Evolutionary conservation across 495 filamentous ascomycete genomes (phyloP).

Genomic region (Aspergillus asperescens): DNA sequence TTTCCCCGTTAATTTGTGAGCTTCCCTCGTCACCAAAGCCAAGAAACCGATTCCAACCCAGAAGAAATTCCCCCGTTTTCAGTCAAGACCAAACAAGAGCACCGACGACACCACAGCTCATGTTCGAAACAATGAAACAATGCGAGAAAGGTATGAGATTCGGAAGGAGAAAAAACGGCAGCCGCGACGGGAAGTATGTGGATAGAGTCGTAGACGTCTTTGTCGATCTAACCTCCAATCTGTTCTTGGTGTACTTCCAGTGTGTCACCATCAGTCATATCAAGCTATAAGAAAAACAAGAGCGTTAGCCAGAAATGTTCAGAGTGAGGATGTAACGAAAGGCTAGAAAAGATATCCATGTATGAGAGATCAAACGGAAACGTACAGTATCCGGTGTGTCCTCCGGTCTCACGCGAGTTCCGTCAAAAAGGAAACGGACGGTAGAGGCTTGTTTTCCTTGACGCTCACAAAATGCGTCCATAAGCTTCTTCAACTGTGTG

Average conservation of each 20-base stretch:
- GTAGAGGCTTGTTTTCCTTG: constrained; percentile 81
- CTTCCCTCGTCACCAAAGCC: no score
- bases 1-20: no score
- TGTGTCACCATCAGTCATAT: constrained; percentile 95
- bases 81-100: no score
- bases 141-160: no score
- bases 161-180: background rate
- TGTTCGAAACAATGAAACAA: no score
- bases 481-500: constrained; percentile 92
- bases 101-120: no score
- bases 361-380: constrained; percentile 16
- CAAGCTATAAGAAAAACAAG: constrained; percentile 56
- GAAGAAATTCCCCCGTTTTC: no score
- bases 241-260: constrained; percentile 99
- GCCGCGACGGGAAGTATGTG: no score
- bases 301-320: constrained; percentile 2
- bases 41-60: no score
- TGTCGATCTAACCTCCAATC: constrained; percentile 67
- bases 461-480: constrained; percentile 97
- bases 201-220: no score
- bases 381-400: constrained; percentile 91
- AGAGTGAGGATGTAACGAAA: background rate
- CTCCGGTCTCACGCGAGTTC: constrained; percentile 76
- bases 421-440: constrained; percentile 95
- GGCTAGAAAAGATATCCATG: background rate